A percentile compares a stretch with the other conserved stretches of the same genome.
These are phyloP conservation scores for Aegle marmelos DNA, from an alignment of 345 rosid species.

Conservation along the genomic window DNA sequence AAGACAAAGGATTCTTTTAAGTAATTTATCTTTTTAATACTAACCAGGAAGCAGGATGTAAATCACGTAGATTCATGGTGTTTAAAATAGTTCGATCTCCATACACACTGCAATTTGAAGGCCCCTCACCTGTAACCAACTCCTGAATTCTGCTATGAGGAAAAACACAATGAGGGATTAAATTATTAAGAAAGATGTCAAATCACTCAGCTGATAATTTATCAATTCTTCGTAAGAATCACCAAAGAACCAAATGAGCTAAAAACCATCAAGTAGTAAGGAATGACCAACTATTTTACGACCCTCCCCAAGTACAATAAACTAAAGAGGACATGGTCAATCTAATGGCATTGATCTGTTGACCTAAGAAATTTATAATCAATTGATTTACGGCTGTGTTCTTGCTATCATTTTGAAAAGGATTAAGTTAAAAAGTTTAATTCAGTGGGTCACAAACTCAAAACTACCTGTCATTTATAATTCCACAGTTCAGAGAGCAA, in stretches of 20 bases:
- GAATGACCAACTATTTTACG: background rate
- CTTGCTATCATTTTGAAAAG: background rate
- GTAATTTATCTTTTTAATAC: conserved; percentile 3
- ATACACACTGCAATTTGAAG: conserved; percentile 31
- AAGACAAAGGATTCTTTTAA: background rate
- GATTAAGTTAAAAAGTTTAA: background rate
- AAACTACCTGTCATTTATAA: background rate
- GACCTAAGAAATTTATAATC: background rate
- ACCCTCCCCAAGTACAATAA: background rate
- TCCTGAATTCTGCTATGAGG: conserved; percentile 44
- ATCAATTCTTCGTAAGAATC: background rate
- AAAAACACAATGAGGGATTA: background rate
- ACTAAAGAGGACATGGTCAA: background rate
- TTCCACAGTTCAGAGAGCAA: background rate
- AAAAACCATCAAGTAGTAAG: background rate
- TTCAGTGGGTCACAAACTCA: background rate
- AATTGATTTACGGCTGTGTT: background rate
- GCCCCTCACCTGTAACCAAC: conserved; percentile 29
- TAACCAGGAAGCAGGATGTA: conserved; percentile 61
- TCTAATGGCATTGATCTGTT: background rate
- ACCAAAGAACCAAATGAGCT: background rate
- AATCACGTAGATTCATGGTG: conserved; percentile 34
- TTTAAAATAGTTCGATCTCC: conserved; percentile 42
- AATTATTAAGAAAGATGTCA: background rate
- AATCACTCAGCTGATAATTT: background rate